Percentiles rank a stretch among this genome's conserved stretches.
Conservation (phyloP, 495 filamentous ascomycete species). For the Sphaerosporella brunnea region DNA sequence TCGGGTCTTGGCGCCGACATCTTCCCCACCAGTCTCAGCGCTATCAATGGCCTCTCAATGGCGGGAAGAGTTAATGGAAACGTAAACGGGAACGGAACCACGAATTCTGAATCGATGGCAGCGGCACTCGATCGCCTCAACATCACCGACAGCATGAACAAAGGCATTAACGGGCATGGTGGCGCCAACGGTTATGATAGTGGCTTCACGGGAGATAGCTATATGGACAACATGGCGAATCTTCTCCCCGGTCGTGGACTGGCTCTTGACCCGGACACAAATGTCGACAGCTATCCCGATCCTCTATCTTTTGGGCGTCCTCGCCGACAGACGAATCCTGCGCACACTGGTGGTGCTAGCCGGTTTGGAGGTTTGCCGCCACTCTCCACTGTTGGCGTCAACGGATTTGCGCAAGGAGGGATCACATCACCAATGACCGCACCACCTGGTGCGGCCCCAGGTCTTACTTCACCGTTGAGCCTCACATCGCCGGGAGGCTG, state of each 20-base stretch:
- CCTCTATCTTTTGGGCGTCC: not conserved
- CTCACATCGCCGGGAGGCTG: slow-evolving; percentile 16
- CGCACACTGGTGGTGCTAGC: not conserved
- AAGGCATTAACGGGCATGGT: slow-evolving; percentile 2
- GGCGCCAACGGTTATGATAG: slow-evolving; percentile 8
- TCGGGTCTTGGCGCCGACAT: slow-evolving; percentile 5
- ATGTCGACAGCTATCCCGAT: not conserved
- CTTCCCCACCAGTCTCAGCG: too few species aligned
- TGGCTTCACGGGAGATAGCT: not conserved
- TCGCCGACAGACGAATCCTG: slow-evolving; percentile 8
- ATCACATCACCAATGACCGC: slow-evolving; percentile 6
- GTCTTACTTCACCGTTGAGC: slow-evolving; percentile 37
- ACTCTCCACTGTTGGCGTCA: slow-evolving; percentile 15
- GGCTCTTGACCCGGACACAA: not conserved
- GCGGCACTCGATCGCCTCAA: slow-evolving; percentile 3
- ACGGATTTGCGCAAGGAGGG: slow-evolving; percentile 8
- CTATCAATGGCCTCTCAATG: slow-evolving; percentile 3
- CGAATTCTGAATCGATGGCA: not conserved
- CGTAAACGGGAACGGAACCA: not conserved
- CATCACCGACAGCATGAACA: slow-evolving; percentile 1
- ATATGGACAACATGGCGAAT: not conserved
- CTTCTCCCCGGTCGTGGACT: not conserved
- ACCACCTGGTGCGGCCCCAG: slow-evolving; percentile 31
- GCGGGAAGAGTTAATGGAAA: not conserved
- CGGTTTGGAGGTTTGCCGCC: slow-evolving; percentile 11